These are phyloP conservation scores for Eucalyptus microcorys DNA, from an alignment of 345 rosid species.

Conservation along the genomic window DNA sequence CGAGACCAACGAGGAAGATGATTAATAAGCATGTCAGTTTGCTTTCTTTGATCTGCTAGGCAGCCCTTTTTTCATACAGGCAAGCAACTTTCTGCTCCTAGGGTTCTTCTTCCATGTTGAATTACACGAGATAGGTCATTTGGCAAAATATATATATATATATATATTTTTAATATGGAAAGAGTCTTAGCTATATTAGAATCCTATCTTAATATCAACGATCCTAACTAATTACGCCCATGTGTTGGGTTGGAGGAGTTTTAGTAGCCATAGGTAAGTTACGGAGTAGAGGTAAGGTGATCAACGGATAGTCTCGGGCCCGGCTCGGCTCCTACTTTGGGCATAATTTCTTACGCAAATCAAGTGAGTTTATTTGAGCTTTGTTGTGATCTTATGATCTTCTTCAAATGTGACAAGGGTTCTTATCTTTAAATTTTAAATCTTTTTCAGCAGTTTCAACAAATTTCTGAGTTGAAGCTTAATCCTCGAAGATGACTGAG, in stretches of 20 bases:
- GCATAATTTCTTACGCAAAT: neutral
- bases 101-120: too few species aligned
- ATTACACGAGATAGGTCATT: too few species aligned
- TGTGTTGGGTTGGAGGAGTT: neutral
- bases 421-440: neutral
- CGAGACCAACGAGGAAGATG: rapidly evolving
- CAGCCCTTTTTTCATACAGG: neutral
- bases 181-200: neutral
- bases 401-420: neutral
- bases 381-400: neutral
- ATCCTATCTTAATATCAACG: neutral
- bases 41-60: neutral
- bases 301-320: rapidly evolving
- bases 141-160: neutral
- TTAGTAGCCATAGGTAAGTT: neutral
- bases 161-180: too few species aligned
- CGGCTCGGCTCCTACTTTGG: neutral
- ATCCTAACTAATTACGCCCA: too few species aligned
- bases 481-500: neutral
- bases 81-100: neutral
- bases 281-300: rapidly evolving
- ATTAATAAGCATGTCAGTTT: neutral
- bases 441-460: too few species aligned
- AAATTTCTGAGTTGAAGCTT: neutral
- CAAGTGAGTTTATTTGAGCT: neutral